Base-by-base conservation (phyloP, 306 rosid genomes). In the Phaseolus lunatus region DNA sequence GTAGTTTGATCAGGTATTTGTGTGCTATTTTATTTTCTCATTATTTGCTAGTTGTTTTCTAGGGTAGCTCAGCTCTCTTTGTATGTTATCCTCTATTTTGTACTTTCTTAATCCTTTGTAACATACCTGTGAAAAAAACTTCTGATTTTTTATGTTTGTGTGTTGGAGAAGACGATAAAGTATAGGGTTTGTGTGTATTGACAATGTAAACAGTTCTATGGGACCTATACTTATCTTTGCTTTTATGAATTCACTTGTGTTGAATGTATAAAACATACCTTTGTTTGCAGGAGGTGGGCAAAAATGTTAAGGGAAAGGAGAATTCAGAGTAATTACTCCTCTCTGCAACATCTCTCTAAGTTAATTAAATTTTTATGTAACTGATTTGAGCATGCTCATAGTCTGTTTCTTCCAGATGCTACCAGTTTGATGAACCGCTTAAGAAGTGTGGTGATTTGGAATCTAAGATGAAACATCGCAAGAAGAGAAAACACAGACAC, bases 281-380 rank as follows among this genome's bases (percentile, higher is more conserved):
- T 65, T 65, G n/a, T 83, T 79, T 81, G 67, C 93, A 88, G 93
- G 90, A 80, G 80, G 84, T 26, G 53, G 76, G 83, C 85, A 86
- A 84, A 77, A 67, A 58, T 70, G 78, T 79, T 39, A 43, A 67
- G 65, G 88, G 87, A 73, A 82, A 62, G 83, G 85, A 85, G 83
- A 82, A 76, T 82, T 85, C 90, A 74, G 83, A 76, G 95, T 89
- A 92, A 82, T 48, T 67, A 57, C 78, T 77, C 71, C 71, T 52
- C 78, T 76, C 27, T 27, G 48, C 64, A 49, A 72, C 48, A 54
- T 33, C 52, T 79, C 66, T 9, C 15, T 19, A 18, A 13, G 37
- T 49, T 62, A 53, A 43, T 52, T 61, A 45, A 76, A 27, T 64
- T 75, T 52, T 73, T 10, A 23, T 77, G 61, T 50, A 33, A 70